Percentiles rank a stretch among this genome's conserved stretches.
phyloP scores from a whole-genome alignment of 257 asterid species.

The Solanum lycopersicoides region DNA sequence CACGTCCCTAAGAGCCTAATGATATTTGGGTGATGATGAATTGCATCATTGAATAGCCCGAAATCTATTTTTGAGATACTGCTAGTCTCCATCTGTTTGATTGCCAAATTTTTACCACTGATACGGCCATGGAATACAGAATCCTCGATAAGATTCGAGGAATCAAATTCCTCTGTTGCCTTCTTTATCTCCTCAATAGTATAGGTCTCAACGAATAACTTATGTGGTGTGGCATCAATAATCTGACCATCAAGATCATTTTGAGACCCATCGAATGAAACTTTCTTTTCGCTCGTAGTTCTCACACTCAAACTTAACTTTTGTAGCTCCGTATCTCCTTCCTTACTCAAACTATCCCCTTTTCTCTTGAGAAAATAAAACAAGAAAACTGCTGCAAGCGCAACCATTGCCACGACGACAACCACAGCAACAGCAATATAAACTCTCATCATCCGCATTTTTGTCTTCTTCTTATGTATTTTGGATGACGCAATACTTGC shows the following conservation, averaged over 20 bases:
- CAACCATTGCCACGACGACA: constrained; percentile 19
- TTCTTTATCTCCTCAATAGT: constrained; percentile 54
- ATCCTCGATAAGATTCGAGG: constrained; percentile 42
- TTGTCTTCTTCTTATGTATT: constrained; percentile 19
- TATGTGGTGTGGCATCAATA: constrained; percentile 32
- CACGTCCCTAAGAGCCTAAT: constrained; percentile 50
- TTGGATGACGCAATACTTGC: constrained; percentile 13
- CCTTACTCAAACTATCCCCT: constrained; percentile 1
- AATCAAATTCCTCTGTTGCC: constrained; percentile 54
- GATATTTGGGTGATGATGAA: constrained; percentile 48
- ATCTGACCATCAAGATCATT: constrained; percentile 34
- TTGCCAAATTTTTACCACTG: constrained; percentile 50
- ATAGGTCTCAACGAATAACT: constrained; percentile 37
- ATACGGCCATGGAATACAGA: constrained; percentile 67
- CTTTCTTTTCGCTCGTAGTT: constrained; percentile 63
- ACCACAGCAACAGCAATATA: constrained; percentile 27
- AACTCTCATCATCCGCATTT: constrained; percentile 32
- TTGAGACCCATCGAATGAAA: constrained; percentile 69
- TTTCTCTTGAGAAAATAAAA: constrained; percentile 24
- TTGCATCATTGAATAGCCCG: constrained; percentile 25
- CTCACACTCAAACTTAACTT: constrained; percentile 57
- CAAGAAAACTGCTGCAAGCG: constrained; percentile 28
- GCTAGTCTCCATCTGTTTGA: constrained; percentile 29
- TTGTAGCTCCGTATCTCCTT: constrained; percentile 44
- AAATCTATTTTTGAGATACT: constrained; percentile 28